Evolutionary conservation across 768 basidiomycete species (phyloP).

Genomic region (Podaxis sp.): DNA sequence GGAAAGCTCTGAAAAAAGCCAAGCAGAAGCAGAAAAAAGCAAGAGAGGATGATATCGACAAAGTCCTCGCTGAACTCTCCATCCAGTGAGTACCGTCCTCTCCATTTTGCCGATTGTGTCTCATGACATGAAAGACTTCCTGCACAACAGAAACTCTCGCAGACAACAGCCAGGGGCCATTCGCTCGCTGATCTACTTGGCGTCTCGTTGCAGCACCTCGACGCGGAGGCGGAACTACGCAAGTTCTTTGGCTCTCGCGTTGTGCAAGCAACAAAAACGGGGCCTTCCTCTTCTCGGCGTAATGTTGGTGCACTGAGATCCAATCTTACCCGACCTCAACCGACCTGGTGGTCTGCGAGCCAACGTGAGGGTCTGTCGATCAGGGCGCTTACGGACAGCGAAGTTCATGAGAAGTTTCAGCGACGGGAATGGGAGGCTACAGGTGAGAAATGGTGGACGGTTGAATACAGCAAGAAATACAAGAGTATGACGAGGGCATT

Average conservation of each 20-base stretch:
- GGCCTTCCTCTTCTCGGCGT: slow-evolving; percentile 33
- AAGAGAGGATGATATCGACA: slow-evolving; percentile 77
- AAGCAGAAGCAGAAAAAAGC: slow-evolving; percentile 67
- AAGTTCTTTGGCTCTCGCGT: slow-evolving; percentile 94
- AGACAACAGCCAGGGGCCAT: slow-evolving; percentile 28
- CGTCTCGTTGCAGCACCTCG: slow-evolving; percentile 80
- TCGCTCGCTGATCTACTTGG: slow-evolving; percentile 60
- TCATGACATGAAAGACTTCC: slow-evolving; percentile 43
- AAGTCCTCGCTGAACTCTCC: slow-evolving; percentile 82
- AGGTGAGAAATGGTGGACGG: slow-evolving; percentile 24
- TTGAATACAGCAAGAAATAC: slow-evolving; percentile 84
- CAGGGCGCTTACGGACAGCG: slow-evolving; percentile 54
- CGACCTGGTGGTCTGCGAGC: slow-evolving; percentile 72
- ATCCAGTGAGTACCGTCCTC: slow-evolving; percentile 55
- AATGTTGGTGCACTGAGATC: slow-evolving; percentile 55
- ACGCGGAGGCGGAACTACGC: slow-evolving; percentile 87
- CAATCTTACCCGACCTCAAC: slow-evolving; percentile 73
- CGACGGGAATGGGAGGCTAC: slow-evolving; percentile 35
- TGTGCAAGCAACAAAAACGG: slow-evolving; percentile 57
- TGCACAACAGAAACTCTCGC: slow-evolving; percentile 42
- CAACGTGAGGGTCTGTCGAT: slow-evolving; percentile 74
- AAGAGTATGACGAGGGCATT: slow-evolving; percentile 80
- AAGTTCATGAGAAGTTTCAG: slow-evolving; percentile 43
- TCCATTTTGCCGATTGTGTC: not conserved
- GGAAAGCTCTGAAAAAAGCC: slow-evolving; percentile 63